Evolutionary conservation across 1,284 basidiomycete species (phyloP).

Genomic region (Naganishia sp.): DNA sequence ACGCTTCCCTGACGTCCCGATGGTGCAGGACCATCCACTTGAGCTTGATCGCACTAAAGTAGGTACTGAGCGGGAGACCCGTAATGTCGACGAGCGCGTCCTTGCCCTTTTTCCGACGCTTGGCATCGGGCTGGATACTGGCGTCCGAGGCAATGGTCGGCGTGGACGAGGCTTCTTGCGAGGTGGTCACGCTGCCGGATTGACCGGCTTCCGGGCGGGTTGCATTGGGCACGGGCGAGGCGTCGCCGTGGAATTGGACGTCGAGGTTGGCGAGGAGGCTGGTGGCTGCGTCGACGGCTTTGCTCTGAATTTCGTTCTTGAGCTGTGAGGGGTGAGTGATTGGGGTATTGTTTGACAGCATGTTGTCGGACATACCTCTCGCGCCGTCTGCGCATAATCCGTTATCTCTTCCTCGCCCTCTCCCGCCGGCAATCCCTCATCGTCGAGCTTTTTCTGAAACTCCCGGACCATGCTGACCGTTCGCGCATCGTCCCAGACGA

Average conservation of each 20-base stretch:
- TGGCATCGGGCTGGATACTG: conserved; percentile 26
- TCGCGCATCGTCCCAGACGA: conserved; percentile 95
- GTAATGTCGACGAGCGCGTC: conserved; percentile 71
- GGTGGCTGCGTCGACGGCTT: conserved; percentile 11
- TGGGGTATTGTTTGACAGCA: not conserved
- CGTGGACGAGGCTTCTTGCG: conserved; percentile 21
- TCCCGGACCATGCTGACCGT: conserved; percentile 80
- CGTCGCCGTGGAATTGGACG: conserved; percentile 11
- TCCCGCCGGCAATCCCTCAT: conserved; percentile 62
- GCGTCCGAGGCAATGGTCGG: conserved; percentile 26
- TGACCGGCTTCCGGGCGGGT: conserved; percentile 10
- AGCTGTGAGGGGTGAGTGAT: conserved; percentile 39
- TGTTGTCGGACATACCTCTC: conserved; percentile 20
- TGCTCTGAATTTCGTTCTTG: conserved; percentile 29
- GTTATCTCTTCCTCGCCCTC: conserved; percentile 40
- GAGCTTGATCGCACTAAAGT: conserved; percentile 94
- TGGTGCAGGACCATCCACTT: conserved; percentile 95
- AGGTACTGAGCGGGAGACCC: conserved; percentile 89
- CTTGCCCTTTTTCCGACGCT: conserved; percentile 59
- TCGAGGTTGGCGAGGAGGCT: conserved; percentile 17
- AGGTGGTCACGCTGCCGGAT: conserved; percentile 21
- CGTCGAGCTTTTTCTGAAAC: conserved; percentile 70
- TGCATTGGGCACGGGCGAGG: conserved; percentile 11
- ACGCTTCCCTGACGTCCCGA: conserved; percentile 74
- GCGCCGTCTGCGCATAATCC: conserved; percentile 20